phyloP scores from a whole-genome alignment of 1,139 yeast genomes.

The Sugiyamaella neomexicana region DNA sequence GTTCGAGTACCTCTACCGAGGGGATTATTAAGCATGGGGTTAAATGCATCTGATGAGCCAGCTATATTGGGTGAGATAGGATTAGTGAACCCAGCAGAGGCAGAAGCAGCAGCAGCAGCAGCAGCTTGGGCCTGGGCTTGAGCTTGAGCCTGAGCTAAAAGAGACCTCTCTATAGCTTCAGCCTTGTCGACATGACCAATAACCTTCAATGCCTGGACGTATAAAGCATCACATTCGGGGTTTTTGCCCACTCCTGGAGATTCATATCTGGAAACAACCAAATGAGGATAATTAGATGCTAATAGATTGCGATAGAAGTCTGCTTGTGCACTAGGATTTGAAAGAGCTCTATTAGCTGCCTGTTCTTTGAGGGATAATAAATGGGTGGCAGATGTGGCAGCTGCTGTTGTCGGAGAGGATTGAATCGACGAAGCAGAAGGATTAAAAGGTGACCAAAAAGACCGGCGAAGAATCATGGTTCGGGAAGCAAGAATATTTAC shows the following conservation, averaged over 20 bases:
- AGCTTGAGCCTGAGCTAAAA: constrained; percentile 22
- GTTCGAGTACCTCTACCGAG: constrained; percentile 42
- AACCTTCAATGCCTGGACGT: constrained; percentile 74
- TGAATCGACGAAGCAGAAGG: constrained; percentile 2
- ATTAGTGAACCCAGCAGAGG: constrained; percentile 30
- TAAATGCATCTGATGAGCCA: constrained; percentile 4
- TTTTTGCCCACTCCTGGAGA: constrained; percentile 85
- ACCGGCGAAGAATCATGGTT: background rate
- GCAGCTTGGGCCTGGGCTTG: constrained; percentile 15
- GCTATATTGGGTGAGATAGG: constrained; percentile 17
- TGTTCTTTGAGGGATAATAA: constrained; percentile 53
- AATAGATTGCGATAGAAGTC: constrained; percentile 73
- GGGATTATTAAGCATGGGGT: constrained; percentile 13
- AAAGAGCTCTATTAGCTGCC: constrained; percentile 70
- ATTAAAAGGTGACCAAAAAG: constrained; percentile 13
- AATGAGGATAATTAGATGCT: constrained; percentile 83
- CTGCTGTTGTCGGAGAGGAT: background rate
- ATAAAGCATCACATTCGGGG: constrained; percentile 72
- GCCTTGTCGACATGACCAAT: constrained; percentile 81
- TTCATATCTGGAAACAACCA: constrained; percentile 88
- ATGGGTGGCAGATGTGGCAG: constrained; percentile 18
- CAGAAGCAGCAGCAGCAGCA: constrained; percentile 34
- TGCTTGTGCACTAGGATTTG: constrained; percentile 72
- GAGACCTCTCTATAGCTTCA: constrained; percentile 46
- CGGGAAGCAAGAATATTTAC: background rate